Percentiles rank a stretch among this genome's conserved stretches.
Conservation (phyloP, 495 filamentous ascomycete genomes). For the Gamarada debralockiae region DNA sequence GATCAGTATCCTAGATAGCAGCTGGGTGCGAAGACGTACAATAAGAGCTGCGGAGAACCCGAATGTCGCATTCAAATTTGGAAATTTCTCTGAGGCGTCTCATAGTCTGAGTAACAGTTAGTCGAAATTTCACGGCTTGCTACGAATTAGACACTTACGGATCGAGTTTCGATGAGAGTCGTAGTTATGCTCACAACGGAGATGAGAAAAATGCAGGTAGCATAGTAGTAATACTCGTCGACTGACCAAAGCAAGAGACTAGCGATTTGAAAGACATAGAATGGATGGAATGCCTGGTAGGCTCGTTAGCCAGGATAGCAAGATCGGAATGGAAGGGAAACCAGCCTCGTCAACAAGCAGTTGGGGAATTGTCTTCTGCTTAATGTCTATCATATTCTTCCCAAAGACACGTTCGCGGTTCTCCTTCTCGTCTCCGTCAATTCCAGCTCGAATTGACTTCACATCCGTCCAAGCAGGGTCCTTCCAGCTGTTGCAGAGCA, state of each 20-base stretch:
- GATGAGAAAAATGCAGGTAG: constrained; percentile 91
- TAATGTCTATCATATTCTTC: constrained; percentile 82
- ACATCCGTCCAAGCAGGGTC: constrained; percentile 84
- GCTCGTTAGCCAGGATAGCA: constrained; percentile 10
- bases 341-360: constrained; percentile 82
- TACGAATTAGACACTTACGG: constrained; percentile 48
- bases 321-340: neutral
- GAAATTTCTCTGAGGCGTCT: constrained; percentile 86
- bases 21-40: constrained; percentile 53
- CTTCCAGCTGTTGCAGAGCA: constrained; percentile 85
- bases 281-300: constrained; percentile 82
- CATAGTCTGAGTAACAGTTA: constrained; percentile 63
- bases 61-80: constrained; percentile 88
- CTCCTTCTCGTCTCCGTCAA: constrained; percentile 87
- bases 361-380: constrained; percentile 77
- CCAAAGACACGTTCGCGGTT: constrained; percentile 84
- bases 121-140: neutral
- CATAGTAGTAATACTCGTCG: constrained; percentile 97
- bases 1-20: neutral
- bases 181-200: constrained; percentile 87
- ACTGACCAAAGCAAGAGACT: constrained; percentile 93
- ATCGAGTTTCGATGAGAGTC: constrained; percentile 84
- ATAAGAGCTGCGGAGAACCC: constrained; percentile 90
- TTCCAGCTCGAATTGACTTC: constrained; percentile 69
- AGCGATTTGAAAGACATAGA: constrained; percentile 97